These are phyloP conservation scores for Apiospora saccharicola DNA, from an alignment of 2,329 filamentous ascomycete genomes.

Conservation along the genomic window DNA sequence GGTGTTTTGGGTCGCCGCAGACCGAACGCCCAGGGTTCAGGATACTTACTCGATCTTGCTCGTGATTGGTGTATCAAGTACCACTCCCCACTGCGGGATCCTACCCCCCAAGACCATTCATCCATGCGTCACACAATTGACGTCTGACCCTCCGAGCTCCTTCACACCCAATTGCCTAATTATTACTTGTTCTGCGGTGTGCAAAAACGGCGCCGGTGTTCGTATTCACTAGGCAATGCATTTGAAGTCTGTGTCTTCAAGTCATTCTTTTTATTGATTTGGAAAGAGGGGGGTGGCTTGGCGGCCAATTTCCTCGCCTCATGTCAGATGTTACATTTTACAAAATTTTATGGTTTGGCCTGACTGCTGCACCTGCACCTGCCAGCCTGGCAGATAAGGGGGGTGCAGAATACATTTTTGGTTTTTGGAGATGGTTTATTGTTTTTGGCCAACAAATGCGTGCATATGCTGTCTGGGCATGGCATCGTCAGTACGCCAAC, in stretches of 20 bases:
- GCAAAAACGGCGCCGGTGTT: background rate
- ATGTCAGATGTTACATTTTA: background rate
- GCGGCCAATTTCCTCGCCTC: background rate
- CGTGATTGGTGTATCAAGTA: background rate
- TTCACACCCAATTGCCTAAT: background rate
- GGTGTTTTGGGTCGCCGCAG: slow-evolving; percentile 3
- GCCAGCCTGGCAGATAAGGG: slow-evolving; percentile 7
- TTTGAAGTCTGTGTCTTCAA: background rate
- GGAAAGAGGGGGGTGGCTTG: slow-evolving; percentile 9
- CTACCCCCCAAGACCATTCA: background rate
- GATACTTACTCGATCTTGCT: background rate
- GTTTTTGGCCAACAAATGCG: slow-evolving; percentile 1
- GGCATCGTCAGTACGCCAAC: slow-evolving; percentile 5
- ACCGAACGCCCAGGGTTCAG: background rate
- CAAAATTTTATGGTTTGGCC: background rate
- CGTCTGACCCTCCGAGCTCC: slow-evolving; percentile 14
- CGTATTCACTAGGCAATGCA: background rate
- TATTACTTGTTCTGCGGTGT: background rate
- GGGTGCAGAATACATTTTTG: background rate
- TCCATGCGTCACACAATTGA: slow-evolving; percentile 20
- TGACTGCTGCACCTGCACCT: background rate
- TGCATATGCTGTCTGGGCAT: slow-evolving; percentile 5
- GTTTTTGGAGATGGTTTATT: background rate
- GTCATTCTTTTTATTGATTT: background rate
- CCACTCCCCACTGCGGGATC: slow-evolving; percentile 11